Conservation (phyloP, 768 basidiomycete species). For the Strobilomyces dryophilus region DNA sequence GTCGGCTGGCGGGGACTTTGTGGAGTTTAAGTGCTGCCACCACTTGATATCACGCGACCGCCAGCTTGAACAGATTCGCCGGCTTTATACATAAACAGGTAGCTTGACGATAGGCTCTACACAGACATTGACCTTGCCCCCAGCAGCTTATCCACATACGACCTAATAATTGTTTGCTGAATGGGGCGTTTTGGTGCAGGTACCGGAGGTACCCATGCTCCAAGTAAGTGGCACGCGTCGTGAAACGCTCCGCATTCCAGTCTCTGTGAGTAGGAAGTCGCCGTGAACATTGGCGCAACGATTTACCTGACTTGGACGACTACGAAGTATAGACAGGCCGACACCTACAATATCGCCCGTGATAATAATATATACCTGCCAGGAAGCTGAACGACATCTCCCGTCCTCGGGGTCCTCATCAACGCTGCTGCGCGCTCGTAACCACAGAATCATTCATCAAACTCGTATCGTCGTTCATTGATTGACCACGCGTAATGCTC, state of each 20-base stretch:
- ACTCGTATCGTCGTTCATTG: neutral
- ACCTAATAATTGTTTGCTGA: neutral
- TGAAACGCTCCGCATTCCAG: neutral
- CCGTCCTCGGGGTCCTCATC: neutral
- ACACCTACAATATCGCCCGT: neutral
- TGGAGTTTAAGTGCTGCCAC: constrained; percentile 1
- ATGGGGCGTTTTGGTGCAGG: neutral
- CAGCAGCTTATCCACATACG: neutral
- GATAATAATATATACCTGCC: neutral
- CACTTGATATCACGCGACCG: neutral
- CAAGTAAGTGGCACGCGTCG: neutral
- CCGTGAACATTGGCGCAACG: neutral
- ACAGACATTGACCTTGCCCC: neutral
- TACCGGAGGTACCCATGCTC: neutral
- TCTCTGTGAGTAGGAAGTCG: neutral
- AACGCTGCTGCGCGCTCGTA: neutral
- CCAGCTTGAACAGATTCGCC: neutral
- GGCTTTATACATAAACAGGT: neutral
- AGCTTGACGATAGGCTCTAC: neutral
- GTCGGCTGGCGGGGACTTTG: neutral
- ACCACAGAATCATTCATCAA: neutral
- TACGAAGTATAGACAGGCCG: neutral
- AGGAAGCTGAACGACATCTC: neutral
- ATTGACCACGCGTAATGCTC: neutral
- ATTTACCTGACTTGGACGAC: neutral